A percentile compares a stretch with the other conserved stretches of the same genome.
These are phyloP conservation scores for Coemansia sp. DNA, from an alignment of 192 early-diverging fungal species.

Conservation along the genomic window DNA sequence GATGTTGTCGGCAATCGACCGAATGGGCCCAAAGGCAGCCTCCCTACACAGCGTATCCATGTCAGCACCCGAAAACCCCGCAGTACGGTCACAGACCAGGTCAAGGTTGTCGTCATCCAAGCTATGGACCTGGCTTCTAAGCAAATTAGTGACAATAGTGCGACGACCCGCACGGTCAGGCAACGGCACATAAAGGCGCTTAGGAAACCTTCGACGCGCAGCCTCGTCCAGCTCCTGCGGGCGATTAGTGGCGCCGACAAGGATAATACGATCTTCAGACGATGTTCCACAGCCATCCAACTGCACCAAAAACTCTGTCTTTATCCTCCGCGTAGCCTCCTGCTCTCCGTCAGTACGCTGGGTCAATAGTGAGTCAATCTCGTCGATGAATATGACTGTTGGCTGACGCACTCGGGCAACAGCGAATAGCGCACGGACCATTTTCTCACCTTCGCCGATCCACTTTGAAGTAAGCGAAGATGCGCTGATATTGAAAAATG, in stretches of 20 bases:
- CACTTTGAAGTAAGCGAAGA: constrained; percentile 94
- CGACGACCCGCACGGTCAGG: constrained; percentile 73
- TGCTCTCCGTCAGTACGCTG: constrained; percentile 87
- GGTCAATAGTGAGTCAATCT: constrained; percentile 91
- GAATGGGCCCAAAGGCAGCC: constrained; percentile 74
- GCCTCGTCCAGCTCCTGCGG: constrained; percentile 96
- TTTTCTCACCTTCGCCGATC: constrained; percentile 95
- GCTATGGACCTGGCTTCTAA: constrained; percentile 61
- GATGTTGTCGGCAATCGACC: constrained; percentile 65
- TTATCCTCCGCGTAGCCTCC: constrained; percentile 86
- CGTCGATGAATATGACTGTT: constrained; percentile 90
- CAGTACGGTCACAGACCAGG: constrained; percentile 65
- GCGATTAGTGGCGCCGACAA: constrained; percentile 75
- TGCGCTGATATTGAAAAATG: constrained; percentile 90
- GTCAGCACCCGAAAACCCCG: constrained; percentile 87
- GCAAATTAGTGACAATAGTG: constrained; percentile 64
- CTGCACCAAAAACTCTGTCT: constrained; percentile 92
- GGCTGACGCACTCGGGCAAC: constrained; percentile 88
- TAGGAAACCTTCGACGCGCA: constrained; percentile 74
- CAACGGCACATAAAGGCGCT: constrained; percentile 82
- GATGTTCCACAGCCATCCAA: constrained; percentile 77
- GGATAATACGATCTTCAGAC: constrained; percentile 75
- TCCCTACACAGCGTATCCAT: constrained; percentile 84
- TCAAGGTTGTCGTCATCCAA: constrained; percentile 65
- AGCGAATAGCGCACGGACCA: constrained; percentile 89